phyloP scores from a whole-genome alignment of 164 flowering plant species.

The Hamamelis virginiana region DNA sequence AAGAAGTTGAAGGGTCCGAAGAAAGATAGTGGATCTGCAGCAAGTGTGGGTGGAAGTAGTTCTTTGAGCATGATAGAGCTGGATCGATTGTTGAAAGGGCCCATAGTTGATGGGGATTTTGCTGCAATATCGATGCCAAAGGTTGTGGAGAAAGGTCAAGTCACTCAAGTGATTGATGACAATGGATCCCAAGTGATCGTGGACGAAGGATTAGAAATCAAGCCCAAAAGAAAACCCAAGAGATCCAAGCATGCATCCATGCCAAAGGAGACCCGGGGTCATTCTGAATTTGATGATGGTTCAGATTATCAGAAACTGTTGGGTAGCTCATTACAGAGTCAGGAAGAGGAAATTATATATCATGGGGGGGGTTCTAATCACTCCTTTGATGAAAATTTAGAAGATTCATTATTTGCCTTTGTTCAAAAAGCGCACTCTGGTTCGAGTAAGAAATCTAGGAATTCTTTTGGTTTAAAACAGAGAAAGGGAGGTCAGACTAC shows the following conservation, averaged over 20 bases:
- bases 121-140: conserved; percentile 20
- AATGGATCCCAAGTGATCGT: conserved; percentile 22
- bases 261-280: conserved; percentile 4
- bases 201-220: conserved; percentile 16
- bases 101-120: conserved; percentile 14
- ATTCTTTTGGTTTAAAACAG: conserved; percentile 22
- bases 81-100: conserved; percentile 3
- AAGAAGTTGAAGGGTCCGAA: conserved; percentile 69
- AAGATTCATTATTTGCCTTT: conserved; percentile 43
- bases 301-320: conserved; percentile 6
- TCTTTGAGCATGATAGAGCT: conserved; percentile 12
- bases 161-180: conserved; percentile 15
- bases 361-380: conserved; percentile 14
- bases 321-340: conserved; percentile 12
- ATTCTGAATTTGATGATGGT: conserved; percentile 15
- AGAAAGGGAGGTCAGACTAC: conserved; percentile 14
- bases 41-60: conserved; percentile 16
- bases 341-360: conserved; percentile 16
- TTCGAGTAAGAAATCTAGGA: conserved; percentile 26
- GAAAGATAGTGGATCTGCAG: conserved; percentile 37
- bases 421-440: conserved; percentile 45
- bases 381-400: conserved; percentile 30
- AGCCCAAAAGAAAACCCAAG: conserved; percentile 25
- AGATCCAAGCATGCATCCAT: conserved; percentile 21
- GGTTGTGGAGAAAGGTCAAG: conserved; percentile 21